phyloP scores from a whole-genome alignment of 2,329 filamentous ascomycete species.

The Fusarium aywerte region DNA sequence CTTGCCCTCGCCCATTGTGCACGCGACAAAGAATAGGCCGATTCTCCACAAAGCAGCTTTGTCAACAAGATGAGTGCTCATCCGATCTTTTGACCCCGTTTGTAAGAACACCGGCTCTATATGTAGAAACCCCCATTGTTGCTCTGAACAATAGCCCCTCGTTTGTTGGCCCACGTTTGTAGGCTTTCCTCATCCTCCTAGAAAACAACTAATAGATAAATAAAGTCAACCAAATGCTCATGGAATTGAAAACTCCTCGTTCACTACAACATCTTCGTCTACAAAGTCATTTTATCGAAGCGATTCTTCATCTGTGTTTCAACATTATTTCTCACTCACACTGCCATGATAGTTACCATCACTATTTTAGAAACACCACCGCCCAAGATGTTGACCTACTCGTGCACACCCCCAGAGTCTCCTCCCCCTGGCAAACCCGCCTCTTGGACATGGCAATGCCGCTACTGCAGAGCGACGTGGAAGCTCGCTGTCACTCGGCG shows the following conservation, averaged over 20 bases:
- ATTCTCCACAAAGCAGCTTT: conserved; percentile 4
- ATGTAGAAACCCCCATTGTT: neutral
- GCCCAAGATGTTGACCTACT: neutral
- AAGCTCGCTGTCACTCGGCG: conserved; percentile 28
- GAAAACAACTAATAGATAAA: neutral
- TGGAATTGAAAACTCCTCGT: neutral
- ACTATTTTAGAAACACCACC: neutral
- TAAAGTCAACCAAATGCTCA: neutral
- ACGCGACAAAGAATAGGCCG: conserved; percentile 6
- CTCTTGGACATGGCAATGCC: conserved; percentile 52
- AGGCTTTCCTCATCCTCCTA: neutral
- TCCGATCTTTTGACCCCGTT: neutral
- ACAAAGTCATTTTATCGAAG: neutral
- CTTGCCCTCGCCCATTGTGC: neutral
- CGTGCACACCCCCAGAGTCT: neutral
- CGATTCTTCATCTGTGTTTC: neutral
- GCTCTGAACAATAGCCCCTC: neutral
- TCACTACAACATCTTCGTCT: neutral
- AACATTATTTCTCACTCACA: neutral
- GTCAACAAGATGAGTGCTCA: neutral
- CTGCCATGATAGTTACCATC: neutral
- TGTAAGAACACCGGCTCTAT: neutral
- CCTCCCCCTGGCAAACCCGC: conserved; percentile 1
- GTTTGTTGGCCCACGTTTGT: neutral
- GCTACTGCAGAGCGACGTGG: conserved; percentile 46